Conservation (phyloP, 192 early-diverging fungal genomes). For the Entomortierella parvispora region DNA sequence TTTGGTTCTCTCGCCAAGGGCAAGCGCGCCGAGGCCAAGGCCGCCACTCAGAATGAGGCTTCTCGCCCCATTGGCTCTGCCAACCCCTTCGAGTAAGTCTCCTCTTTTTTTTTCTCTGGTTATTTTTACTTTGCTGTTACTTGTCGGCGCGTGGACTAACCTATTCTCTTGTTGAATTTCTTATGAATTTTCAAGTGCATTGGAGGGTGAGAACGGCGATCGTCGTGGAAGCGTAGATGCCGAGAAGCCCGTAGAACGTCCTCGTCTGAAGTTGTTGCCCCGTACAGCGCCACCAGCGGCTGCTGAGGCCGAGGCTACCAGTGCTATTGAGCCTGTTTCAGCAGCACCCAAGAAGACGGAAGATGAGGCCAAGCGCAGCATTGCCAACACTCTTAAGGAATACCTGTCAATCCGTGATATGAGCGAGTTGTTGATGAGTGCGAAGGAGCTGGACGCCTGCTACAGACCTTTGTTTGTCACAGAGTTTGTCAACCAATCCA, state of each 20-base stretch:
- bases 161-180: slow-evolving; percentile 55
- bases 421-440: slow-evolving; percentile 69
- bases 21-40: slow-evolving; percentile 56
- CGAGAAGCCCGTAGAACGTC: slow-evolving; percentile 51
- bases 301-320: slow-evolving; percentile 31
- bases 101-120: slow-evolving; percentile 56
- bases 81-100: slow-evolving; percentile 56
- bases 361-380: slow-evolving; percentile 45
- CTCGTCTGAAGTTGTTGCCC: slow-evolving; percentile 35
- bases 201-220: slow-evolving; percentile 40
- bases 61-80: slow-evolving; percentile 55
- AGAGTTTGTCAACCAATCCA: slow-evolving; percentile 42
- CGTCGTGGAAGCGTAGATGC: slow-evolving; percentile 40
- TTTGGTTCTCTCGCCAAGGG: slow-evolving; percentile 60
- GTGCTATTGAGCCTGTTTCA: slow-evolving; percentile 18
- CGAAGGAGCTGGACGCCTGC: slow-evolving; percentile 66
- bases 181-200: slow-evolving; percentile 24
- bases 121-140: too few species aligned
- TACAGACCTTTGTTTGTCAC: slow-evolving; percentile 37
- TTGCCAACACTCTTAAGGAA: slow-evolving; percentile 68
- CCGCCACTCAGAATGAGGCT: slow-evolving; percentile 51
- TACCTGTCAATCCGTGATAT: slow-evolving; percentile 67
- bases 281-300: slow-evolving; percentile 26
- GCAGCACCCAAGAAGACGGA: slow-evolving; percentile 58
- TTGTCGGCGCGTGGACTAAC: too few species aligned